Evolutionary conservation across 768 basidiomycete genomes (phyloP).

Genomic region (Candolleomyces efflorescens): DNA sequence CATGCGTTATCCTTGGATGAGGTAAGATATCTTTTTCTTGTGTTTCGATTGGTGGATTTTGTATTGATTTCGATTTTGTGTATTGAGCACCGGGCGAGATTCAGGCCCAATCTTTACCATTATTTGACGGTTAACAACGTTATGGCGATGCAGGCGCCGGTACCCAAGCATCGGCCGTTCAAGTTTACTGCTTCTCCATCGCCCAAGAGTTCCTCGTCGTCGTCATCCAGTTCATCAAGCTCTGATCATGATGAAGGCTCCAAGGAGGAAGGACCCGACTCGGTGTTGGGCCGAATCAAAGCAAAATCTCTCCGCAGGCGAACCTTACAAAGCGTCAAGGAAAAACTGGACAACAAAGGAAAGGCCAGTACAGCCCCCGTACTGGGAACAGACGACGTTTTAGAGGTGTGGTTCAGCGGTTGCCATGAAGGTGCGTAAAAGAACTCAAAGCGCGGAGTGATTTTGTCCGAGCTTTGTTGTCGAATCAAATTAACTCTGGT

Average conservation of each 20-base stretch:
- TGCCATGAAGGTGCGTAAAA: slow-evolving; percentile 70
- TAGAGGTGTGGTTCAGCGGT: slow-evolving; percentile 81
- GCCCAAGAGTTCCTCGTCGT: not conserved
- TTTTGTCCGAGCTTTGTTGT: not conserved
- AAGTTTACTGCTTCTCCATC: slow-evolving; percentile 15
- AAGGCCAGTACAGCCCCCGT: slow-evolving; percentile 12
- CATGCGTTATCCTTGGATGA: slow-evolving; percentile 80
- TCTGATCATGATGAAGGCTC: not conserved
- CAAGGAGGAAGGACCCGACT: too few relatives aligned
- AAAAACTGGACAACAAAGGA: not conserved
- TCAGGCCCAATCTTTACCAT: slow-evolving; percentile 61
- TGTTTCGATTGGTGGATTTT: not conserved
- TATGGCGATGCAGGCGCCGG: not conserved
- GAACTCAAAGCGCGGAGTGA: slow-evolving; percentile 17
- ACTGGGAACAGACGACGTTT: slow-evolving; percentile 38
- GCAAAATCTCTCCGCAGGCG: slow-evolving; percentile 9
- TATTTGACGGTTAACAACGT: slow-evolving; percentile 26
- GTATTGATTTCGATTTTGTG: not conserved
- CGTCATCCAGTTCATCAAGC: too few relatives aligned
- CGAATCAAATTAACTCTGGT: not conserved
- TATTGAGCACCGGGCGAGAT: slow-evolving; percentile 63
- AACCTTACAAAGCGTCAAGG: not conserved
- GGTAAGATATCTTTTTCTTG: slow-evolving; percentile 28
- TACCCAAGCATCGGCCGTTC: not conserved
- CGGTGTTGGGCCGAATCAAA: not conserved